These are phyloP conservation scores for Suillus paluster DNA, from an alignment of 768 basidiomycete species.

Conservation along the genomic window DNA sequence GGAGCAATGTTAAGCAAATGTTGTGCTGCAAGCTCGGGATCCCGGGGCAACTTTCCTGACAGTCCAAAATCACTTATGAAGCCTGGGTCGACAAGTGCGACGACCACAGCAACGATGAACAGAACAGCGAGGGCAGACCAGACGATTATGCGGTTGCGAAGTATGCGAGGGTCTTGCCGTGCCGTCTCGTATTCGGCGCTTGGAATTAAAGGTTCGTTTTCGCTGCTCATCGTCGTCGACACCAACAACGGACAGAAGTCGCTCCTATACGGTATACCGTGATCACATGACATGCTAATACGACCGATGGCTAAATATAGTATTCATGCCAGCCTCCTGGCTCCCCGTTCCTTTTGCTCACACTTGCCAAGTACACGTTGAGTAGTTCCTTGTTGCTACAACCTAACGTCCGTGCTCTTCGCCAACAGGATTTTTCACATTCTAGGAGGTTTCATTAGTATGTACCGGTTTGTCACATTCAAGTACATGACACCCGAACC, in stretches of 20 bases:
- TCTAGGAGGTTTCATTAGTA: background rate
- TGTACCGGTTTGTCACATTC: background rate
- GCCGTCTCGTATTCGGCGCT: constrained; percentile 17
- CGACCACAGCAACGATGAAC: constrained; percentile 46
- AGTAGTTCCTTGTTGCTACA: background rate
- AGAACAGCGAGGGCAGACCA: constrained; percentile 52
- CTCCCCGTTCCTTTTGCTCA: too few species aligned
- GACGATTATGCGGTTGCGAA: constrained; percentile 43
- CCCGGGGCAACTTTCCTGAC: constrained; percentile 55
- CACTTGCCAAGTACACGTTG: too few species aligned
- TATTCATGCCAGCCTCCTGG: too few species aligned
- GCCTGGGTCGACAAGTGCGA: constrained; percentile 53
- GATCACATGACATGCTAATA: too few species aligned
- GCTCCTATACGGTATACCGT: background rate
- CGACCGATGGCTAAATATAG: too few species aligned
- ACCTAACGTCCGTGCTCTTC: background rate
- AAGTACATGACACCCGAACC: too few species aligned
- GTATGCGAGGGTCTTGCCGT: constrained; percentile 24
- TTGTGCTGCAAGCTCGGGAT: constrained; percentile 63
- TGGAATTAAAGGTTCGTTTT: constrained; percentile 32
- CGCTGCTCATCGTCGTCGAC: constrained; percentile 26
- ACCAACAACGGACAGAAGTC: background rate
- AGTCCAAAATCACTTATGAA: constrained; percentile 38
- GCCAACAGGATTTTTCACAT: background rate
- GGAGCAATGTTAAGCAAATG: constrained; percentile 64